These are phyloP conservation scores for Lachnellula arida DNA, from an alignment of 2,329 filamentous ascomycete genomes.

Conservation along the genomic window DNA sequence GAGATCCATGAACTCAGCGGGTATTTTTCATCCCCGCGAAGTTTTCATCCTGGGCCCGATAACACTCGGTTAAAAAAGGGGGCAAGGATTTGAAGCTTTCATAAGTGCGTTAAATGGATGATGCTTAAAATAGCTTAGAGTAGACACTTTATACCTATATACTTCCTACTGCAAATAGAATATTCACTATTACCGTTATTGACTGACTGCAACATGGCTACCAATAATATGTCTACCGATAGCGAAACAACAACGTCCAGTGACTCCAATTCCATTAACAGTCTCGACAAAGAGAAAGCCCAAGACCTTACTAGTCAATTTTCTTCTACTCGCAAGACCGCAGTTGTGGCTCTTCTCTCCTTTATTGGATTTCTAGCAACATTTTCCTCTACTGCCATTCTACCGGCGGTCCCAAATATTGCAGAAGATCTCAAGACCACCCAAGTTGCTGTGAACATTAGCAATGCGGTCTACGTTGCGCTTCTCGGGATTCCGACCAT, in stretches of 20 bases:
- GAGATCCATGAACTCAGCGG: too few species aligned
- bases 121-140: too few species aligned
- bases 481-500: slow-evolving; percentile 13
- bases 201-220: too few species aligned
- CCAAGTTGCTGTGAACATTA: slow-evolving; percentile 21
- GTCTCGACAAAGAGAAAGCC: neutral
- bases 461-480: slow-evolving; percentile 12
- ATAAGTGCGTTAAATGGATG: too few species aligned
- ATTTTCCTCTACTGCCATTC: slow-evolving; percentile 39
- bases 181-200: too few species aligned
- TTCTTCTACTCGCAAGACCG: neutral
- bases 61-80: too few species aligned
- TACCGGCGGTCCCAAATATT: slow-evolving; percentile 38
- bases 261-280: neutral
- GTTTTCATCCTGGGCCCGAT: too few species aligned
- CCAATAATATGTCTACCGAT: neutral
- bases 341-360: neutral
- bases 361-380: slow-evolving; percentile 17
- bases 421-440: slow-evolving; percentile 35
- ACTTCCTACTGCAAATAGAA: too few species aligned
- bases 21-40: too few species aligned
- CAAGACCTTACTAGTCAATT: neutral
- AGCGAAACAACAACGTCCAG: neutral
- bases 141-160: too few species aligned
- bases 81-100: too few species aligned